Base-by-base conservation (phyloP, 441 rosid species). In the Gossypium laxum region DNA sequence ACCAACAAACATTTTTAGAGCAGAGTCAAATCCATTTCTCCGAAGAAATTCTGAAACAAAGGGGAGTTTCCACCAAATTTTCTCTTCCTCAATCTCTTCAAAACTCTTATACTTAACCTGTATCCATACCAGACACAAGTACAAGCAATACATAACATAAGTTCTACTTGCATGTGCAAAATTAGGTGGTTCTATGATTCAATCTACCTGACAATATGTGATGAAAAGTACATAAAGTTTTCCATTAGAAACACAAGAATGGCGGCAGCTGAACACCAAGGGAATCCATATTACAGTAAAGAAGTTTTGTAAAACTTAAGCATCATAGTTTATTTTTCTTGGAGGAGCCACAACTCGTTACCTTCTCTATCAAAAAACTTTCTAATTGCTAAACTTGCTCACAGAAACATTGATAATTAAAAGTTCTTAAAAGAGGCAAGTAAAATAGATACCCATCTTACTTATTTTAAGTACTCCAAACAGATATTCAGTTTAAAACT, bases 81-180 rank as follows among this genome's bases (percentile, higher is more conserved):
- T 93, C 78, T 86, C 92, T 66, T 87, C 89, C 56, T 87, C 93
- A 72, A 93, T 83, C 77, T 87, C 89, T 58, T 81, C 86, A 81
- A 85, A 93, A 67, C 87, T 87, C 80, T 88, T 90, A 82, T 87
- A 90, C 76, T 80, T 85, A 72, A 87, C 89, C 98, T 93, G 88
- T 74, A 79, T 80, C 41, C 78, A 56, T 63, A 72, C 30, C 79
- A 65, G 18, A 58, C 14, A 52, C 43, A 72, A 57, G 50, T n/a
- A 45, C 41, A 66, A 34, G 67, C 24, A 70, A 17, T 15, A 45
- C 2, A 0, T 8, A 52, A 43, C 12, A 45, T 30, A 19, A 34
- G 30, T 10, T 62, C 19, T n/a, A 55, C 43, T 32, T 45, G 58
- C 3, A 21, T 22, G 26, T 6, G 61, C 8, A 61, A 12, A 26